Evolutionary conservation across 2,329 filamentous ascomycete species (phyloP).

Genomic region (Botrytis deweyae): DNA sequence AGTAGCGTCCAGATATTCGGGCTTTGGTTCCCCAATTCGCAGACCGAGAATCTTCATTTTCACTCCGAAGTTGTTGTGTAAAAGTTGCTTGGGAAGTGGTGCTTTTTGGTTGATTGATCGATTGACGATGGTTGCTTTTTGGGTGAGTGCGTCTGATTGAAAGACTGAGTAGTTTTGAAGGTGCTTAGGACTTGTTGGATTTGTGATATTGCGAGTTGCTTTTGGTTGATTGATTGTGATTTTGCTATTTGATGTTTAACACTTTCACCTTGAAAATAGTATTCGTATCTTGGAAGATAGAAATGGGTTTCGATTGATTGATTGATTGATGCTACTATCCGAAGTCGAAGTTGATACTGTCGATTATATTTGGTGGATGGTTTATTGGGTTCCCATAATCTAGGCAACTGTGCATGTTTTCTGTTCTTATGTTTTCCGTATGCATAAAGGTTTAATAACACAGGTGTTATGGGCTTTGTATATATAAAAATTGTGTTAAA

Average conservation of each 20-base stretch:
- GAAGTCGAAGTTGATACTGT: neutral
- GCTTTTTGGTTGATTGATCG: neutral
- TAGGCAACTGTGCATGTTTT: neutral
- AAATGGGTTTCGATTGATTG: constrained; percentile 1
- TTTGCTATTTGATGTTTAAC: neutral
- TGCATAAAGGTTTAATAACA: neutral
- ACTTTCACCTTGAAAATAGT: neutral
- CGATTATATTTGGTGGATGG: neutral
- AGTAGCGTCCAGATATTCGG: constrained; percentile 1
- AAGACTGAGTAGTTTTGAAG: neutral
- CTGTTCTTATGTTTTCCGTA: neutral
- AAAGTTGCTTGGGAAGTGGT: neutral
- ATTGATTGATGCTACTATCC: constrained; percentile 6
- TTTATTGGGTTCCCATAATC: neutral
- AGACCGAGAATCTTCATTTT: constrained; percentile 17
- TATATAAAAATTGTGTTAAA: neutral
- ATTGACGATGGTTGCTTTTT: neutral
- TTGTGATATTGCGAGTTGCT: neutral
- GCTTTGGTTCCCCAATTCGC: constrained; percentile 2
- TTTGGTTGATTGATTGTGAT: neutral
- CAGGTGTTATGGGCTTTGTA: neutral
- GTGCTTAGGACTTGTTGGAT: neutral
- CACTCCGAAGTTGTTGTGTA: neutral
- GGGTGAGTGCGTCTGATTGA: neutral
- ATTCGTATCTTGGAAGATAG: neutral